A percentile compares a stretch with the other conserved stretches of the same genome.
Conservation (phyloP, 106 monocot species). For the Dendrobium huoshanense region DNA sequence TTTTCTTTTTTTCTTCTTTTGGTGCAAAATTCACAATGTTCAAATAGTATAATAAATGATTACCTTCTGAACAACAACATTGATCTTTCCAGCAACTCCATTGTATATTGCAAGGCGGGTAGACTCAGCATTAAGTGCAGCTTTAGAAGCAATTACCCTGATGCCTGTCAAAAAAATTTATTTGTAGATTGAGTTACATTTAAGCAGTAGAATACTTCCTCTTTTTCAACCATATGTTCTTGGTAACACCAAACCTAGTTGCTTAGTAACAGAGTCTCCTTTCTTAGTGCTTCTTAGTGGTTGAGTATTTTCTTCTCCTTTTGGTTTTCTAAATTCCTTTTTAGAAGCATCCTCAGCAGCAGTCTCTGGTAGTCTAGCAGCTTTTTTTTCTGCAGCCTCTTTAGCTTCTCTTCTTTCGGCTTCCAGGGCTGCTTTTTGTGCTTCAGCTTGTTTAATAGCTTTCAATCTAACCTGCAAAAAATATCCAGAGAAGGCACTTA, state of each 20-base stretch:
- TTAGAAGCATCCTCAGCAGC: slow-evolving; percentile 16
- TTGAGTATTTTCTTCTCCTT: not conserved
- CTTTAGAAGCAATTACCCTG: slow-evolving; percentile 47
- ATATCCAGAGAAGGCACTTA: not conserved
- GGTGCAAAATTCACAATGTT: not conserved
- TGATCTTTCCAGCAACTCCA: slow-evolving; percentile 26
- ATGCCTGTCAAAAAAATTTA: slow-evolving; percentile 25
- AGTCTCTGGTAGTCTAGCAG: slow-evolving; percentile 29
- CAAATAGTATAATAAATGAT: not conserved
- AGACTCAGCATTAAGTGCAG: slow-evolving; percentile 59
- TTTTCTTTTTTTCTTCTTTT: not conserved
- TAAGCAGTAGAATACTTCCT: not conserved
- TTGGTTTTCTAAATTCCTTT: slow-evolving; percentile 5
- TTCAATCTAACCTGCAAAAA: slow-evolving; percentile 35
- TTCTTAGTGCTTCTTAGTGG: not conserved
- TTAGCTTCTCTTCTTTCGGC: slow-evolving; percentile 28
- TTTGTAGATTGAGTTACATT: not conserved
- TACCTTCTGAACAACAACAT: slow-evolving; percentile 39
- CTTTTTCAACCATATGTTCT: not conserved
- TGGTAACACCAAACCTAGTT: not conserved
- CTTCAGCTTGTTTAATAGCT: slow-evolving; percentile 55
- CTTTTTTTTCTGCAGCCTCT: slow-evolving; percentile 49
- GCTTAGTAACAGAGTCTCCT: not conserved
- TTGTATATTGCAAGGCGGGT: slow-evolving; percentile 38
- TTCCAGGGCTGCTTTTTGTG: slow-evolving; percentile 39